Conservation (phyloP, 2,329 filamentous ascomycete species). For the Drechslerella stenobrocha region DNA sequence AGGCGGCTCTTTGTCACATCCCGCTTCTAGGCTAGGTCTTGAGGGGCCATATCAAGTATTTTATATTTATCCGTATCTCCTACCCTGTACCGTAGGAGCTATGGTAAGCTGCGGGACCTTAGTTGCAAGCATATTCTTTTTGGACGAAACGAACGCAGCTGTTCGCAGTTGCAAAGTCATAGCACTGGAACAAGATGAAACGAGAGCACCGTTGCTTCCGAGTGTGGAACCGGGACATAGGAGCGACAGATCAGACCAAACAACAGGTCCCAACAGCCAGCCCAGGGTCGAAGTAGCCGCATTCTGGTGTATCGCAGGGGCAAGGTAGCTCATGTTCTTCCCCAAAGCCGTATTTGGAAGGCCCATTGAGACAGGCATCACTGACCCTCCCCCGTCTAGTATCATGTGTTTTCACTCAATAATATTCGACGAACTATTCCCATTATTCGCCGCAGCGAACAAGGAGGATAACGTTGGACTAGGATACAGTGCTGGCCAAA, state of each 20-base stretch:
- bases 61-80: conserved; percentile 12
- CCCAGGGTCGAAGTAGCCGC: conserved; percentile 9
- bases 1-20: conserved; percentile 23
- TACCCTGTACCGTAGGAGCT: conserved; percentile 15
- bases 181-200: conserved; percentile 1
- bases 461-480: conserved; percentile 10
- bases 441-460: conserved; percentile 16
- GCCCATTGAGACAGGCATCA: background rate
- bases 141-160: conserved; percentile 21
- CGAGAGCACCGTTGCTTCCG: conserved; percentile 17
- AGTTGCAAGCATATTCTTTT: conserved; percentile 18
- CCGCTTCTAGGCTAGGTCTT: conserved; percentile 4
- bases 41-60: conserved; percentile 18
- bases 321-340: conserved; percentile 8
- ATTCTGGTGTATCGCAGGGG: conserved; percentile 13
- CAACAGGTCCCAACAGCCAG: background rate
- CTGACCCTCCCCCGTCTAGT: background rate
- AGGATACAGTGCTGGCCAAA: conserved; percentile 21
- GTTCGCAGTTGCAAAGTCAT: conserved; percentile 2
- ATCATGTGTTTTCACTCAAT: conserved; percentile 24
- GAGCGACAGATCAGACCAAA: background rate
- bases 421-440: conserved; percentile 28
- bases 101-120: conserved; percentile 12
- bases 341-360: background rate
- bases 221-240: background rate